Conservation (phyloP, 2,329 filamentous ascomycete species). For the Colletotrichum ledebouriae region DNA sequence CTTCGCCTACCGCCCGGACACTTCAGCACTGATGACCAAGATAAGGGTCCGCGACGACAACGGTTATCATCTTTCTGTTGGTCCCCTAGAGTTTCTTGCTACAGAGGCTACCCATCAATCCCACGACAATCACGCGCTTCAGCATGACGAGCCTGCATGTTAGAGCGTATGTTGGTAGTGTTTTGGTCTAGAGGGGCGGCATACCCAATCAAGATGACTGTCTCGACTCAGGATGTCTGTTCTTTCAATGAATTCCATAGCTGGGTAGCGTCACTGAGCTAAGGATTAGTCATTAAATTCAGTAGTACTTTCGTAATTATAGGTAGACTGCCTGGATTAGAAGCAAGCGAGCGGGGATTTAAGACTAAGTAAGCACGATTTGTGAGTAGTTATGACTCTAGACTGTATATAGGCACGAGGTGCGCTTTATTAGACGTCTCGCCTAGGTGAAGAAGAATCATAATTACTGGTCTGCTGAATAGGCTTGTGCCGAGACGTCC, state of each 20-base stretch:
- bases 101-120: conserved; percentile 3
- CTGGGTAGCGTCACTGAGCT: not conserved
- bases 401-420: not conserved
- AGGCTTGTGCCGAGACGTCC: not conserved
- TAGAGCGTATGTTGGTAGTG: not conserved
- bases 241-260: conserved; percentile 5
- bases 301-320: not conserved
- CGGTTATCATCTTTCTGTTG: conserved; percentile 1
- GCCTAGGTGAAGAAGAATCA: not conserved
- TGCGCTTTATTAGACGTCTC: not conserved
- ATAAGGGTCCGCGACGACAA: not conserved
- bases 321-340: conserved; percentile 2
- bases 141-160: not conserved
- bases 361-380: not conserved
- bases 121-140: conserved; percentile 2
- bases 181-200: conserved; percentile 1
- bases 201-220: conserved; percentile 4
- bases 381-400: not conserved
- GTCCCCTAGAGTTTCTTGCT: not conserved
- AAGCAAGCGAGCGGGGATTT: conserved; percentile 1
- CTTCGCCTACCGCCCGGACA: not conserved
- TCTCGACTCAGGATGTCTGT: not conserved
- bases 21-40: conserved; percentile 1
- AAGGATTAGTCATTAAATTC: conserved; percentile 1
- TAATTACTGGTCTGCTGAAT: not conserved